Percentiles rank a stretch among this genome's conserved stretches.
phyloP scores from a whole-genome alignment of 2,329 filamentous ascomycete genomes.

The Sclerotinia sclerotiorum region DNA sequence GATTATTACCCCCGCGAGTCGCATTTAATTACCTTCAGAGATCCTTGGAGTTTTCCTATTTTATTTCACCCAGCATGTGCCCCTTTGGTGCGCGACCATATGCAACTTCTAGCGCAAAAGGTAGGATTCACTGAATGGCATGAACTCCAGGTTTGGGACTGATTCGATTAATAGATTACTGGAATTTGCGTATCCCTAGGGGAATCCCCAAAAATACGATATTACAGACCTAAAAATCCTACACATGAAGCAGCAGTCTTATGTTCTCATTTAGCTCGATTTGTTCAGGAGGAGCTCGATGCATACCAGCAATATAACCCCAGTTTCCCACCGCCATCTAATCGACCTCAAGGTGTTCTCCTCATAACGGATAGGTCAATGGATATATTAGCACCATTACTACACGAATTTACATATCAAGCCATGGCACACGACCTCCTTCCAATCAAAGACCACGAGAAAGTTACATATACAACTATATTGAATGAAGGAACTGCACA shows the following conservation, averaged over 20 bases:
- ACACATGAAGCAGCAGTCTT: conserved; percentile 86
- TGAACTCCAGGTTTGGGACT: conserved; percentile 23
- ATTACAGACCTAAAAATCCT: conserved; percentile 74
- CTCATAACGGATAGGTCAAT: conserved; percentile 90
- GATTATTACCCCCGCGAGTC: conserved; percentile 91
- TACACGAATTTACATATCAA: conserved; percentile 98
- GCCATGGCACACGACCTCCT: conserved; percentile 96
- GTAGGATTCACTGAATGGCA: conserved; percentile 47
- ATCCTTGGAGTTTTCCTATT: conserved; percentile 93
- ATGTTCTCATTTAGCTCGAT: conserved; percentile 82
- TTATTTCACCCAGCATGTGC: conserved; percentile 92
- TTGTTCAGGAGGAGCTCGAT: conserved; percentile 89
- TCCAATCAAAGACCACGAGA: conserved; percentile 83
- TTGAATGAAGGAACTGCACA: conserved; percentile 72
- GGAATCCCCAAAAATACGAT: conserved; percentile 90
- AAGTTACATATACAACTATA: conserved; percentile 78
- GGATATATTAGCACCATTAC: conserved; percentile 81
- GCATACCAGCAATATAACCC: conserved; percentile 81
- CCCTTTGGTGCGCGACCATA: conserved; percentile 74
- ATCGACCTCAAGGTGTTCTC: conserved; percentile 76
- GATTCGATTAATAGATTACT: conserved; percentile 60
- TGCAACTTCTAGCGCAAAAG: conserved; percentile 85
- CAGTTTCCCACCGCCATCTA: conserved; percentile 77
- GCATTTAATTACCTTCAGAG: conserved; percentile 84
- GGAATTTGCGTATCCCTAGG: conserved; percentile 88